Conservation (phyloP, 176 grass and related monocot species). For the Secale cereale region DNA sequence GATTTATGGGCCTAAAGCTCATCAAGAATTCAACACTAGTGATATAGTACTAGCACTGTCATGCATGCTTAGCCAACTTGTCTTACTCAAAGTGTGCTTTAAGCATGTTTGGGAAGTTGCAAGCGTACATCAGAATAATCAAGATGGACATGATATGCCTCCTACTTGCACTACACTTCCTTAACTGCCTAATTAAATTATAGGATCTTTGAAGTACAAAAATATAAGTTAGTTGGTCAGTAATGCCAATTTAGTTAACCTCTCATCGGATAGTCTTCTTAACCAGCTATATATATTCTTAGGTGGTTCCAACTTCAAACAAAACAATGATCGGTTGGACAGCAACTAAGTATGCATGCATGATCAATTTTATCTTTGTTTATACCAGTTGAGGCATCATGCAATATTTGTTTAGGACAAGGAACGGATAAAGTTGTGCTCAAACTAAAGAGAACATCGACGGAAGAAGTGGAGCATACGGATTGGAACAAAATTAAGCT, state of each 20-base stretch:
- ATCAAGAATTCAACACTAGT: background rate
- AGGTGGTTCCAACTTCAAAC: constrained; percentile 19
- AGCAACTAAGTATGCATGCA: background rate
- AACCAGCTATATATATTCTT: background rate
- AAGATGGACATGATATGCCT: background rate
- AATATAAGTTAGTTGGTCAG: background rate
- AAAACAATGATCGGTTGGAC: background rate
- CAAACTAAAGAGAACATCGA: background rate
- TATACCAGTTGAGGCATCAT: background rate
- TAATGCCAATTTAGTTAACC: background rate
- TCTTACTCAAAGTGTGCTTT: background rate
- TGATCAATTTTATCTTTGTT: background rate
- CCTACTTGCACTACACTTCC: background rate
- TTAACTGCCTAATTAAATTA: background rate
- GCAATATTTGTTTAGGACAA: constrained; percentile 23
- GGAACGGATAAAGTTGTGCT: constrained; percentile 37
- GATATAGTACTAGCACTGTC: background rate
- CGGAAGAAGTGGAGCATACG: constrained; percentile 30
- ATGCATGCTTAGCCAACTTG: background rate
- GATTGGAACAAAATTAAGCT: constrained; percentile 4
- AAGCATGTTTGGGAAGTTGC: background rate
- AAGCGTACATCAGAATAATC: background rate
- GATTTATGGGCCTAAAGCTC: background rate
- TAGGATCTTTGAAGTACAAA: too few species aligned
- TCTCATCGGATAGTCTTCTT: constrained; percentile 12